Evolutionary conservation across 345 rosid genomes (phyloP), one percentile per base, ranked within the genome.

Genomic region (Viola odorata): DNA sequence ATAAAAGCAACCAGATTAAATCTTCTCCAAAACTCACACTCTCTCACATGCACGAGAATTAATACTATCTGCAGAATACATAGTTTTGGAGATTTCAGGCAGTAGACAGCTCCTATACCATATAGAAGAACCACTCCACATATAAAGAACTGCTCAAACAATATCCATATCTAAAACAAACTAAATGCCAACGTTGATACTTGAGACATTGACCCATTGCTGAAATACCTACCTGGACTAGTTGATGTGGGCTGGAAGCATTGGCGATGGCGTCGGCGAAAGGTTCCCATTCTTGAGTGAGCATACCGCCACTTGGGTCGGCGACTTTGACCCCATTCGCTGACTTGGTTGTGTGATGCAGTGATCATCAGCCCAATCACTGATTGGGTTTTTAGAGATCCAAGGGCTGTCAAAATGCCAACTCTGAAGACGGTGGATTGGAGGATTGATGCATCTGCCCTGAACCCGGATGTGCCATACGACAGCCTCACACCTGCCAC

Each of bases 211-310:
- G 1, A 23, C 32, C 32, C 32, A 23, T 23, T 23, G 5, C 12
- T 10, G n/a, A 47, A 4, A 12, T 12, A 55, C 53, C 58, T 38
- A 84, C 91, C 68, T 77, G 79, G 50, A 87, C 68, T 5, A 92
- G 87, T 12, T 69, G n/a, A 38, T 73, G 60, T 2, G 86, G 70
- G 63, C 86, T 76, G 17, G 85, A 57, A 0, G 95, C 88, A 69
- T 83, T 82, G 10, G 95, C 91, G 62, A 92, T 81, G 32, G 86
- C 79, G 72, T 90, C 89, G 0, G 97, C 91, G 41, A 92, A 87
- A 0, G 99, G 99, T 63, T 90, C 97, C 99, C 99, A 92, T n/a
- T 81, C 83, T 64, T 85, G 97, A 58, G 91, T 79, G 68, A 90
- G 90, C 97, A 92, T 85, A 3, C 82, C 87, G 0, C 99, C 99